phyloP scores from a whole-genome alignment of 495 filamentous ascomycete genomes.

The Stereocaulon alpinum region DNA sequence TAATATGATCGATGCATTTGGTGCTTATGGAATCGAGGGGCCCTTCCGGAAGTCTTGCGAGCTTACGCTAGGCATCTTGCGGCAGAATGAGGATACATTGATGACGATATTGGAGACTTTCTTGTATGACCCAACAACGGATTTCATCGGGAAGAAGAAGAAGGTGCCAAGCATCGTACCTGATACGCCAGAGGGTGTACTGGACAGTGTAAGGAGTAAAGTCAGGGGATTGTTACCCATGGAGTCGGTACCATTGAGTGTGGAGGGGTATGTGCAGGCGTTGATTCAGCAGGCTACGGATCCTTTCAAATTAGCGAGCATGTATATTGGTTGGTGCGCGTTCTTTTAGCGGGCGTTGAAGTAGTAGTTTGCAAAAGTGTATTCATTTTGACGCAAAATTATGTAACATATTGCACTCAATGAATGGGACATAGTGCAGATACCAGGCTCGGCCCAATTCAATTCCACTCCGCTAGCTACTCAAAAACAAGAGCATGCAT shows the following conservation, averaged over 20 bases:
- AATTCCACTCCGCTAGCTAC: too few relatives aligned
- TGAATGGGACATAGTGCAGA: too few relatives aligned
- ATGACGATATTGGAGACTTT: constrained; percentile 97
- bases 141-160: constrained; percentile 74
- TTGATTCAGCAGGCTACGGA: constrained; percentile 76
- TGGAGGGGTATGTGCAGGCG: constrained; percentile 92
- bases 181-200: constrained; percentile 77
- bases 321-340: constrained; percentile 99
- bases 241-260: constrained; percentile 82
- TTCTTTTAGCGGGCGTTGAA: constrained; percentile 50
- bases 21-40: constrained; percentile 81
- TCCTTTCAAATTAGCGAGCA: constrained; percentile 63
- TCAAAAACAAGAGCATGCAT: too few relatives aligned
- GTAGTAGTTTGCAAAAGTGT: too few relatives aligned
- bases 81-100: constrained; percentile 86
- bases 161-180: constrained; percentile 52
- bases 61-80: constrained; percentile 69
- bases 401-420: too few relatives aligned
- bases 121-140: constrained; percentile 88
- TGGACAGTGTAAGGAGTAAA: constrained; percentile 82
- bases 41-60: constrained; percentile 88
- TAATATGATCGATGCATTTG: constrained; percentile 97
- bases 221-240: constrained; percentile 71
- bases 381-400: too few relatives aligned
- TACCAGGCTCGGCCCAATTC: too few relatives aligned